Conservation (phyloP, 1,284 basidiomycete genomes). For the Ganoderma leucocontextum region DNA sequence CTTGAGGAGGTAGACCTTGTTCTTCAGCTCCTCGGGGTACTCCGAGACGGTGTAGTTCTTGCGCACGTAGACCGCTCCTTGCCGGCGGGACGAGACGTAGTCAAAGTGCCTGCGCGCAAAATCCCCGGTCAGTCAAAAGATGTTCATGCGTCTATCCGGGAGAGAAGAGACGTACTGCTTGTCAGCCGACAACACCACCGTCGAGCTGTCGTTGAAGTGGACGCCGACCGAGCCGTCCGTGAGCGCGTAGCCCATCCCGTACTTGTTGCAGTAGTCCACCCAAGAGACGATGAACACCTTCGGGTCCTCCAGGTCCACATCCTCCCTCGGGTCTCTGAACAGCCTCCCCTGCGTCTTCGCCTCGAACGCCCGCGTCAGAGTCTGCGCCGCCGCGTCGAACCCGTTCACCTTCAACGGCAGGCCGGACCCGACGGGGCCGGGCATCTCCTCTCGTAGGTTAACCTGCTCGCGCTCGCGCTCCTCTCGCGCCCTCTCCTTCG, state of each 20-base stretch:
- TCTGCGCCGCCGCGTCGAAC: slow-evolving; percentile 73
- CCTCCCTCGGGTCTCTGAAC: slow-evolving; percentile 70
- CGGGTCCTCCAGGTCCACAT: slow-evolving; percentile 66
- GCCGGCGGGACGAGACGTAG: slow-evolving; percentile 73
- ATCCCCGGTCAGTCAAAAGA: slow-evolving; percentile 15
- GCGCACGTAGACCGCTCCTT: slow-evolving; percentile 72
- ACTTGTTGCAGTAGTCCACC: slow-evolving; percentile 99
- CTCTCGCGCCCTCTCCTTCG: slow-evolving; percentile 37
- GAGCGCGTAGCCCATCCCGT: slow-evolving; percentile 97
- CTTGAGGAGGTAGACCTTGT: slow-evolving; percentile 89
- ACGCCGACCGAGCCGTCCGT: slow-evolving; percentile 95
- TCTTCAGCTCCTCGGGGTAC: slow-evolving; percentile 82
- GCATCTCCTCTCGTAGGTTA: slow-evolving; percentile 33
- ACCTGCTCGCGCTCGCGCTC: slow-evolving; percentile 33
- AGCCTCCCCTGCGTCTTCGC: slow-evolving; percentile 64
- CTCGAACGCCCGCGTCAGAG: slow-evolving; percentile 74
- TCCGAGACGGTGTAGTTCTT: slow-evolving; percentile 70
- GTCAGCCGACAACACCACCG: slow-evolving; percentile 83
- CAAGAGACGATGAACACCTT: slow-evolving; percentile 94
- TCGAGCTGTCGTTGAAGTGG: slow-evolving; percentile 96
- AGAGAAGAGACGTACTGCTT: slow-evolving; percentile 68
- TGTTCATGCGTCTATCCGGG: not conserved
- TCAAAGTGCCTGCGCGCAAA: slow-evolving; percentile 76
- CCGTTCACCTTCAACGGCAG: slow-evolving; percentile 53
- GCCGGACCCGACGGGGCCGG: slow-evolving; percentile 16